Conservation (phyloP, 352 stramenopile genomes). For the Globisporangium carolinianum region DNA sequence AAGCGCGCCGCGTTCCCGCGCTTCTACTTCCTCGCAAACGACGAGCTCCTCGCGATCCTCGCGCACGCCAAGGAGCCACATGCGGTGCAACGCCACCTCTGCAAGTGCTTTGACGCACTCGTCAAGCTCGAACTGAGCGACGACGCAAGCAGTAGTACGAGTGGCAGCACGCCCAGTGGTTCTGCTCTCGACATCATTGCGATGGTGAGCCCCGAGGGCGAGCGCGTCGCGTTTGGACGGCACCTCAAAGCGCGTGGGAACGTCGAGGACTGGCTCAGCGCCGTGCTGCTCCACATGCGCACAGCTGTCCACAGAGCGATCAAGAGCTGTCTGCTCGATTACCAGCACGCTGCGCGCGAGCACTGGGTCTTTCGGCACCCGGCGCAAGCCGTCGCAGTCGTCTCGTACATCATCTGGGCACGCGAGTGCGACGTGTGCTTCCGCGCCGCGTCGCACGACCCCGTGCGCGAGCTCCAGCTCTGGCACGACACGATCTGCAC, state of each 20-base stretch:
- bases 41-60: constrained; percentile 81
- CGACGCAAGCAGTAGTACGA: constrained; percentile 8
- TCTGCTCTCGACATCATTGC: constrained; percentile 56
- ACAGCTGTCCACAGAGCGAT: constrained; percentile 58
- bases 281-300: constrained; percentile 71
- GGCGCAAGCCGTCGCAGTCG: constrained; percentile 86
- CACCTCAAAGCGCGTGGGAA: constrained; percentile 79
- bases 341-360: constrained; percentile 73
- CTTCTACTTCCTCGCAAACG: constrained; percentile 88
- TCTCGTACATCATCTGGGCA: constrained; percentile 86
- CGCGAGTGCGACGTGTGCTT: constrained; percentile 68
- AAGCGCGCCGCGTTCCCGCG: constrained; percentile 81
- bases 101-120: constrained; percentile 83
- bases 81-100: constrained; percentile 71
- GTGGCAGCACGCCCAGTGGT: constrained; percentile 14
- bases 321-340: constrained; percentile 82
- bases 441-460: constrained; percentile 38
- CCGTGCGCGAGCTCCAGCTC: constrained; percentile 36
- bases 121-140: constrained; percentile 72
- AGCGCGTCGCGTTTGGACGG: constrained; percentile 66
- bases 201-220: constrained; percentile 79
- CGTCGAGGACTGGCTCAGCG: constrained; percentile 83
- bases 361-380: constrained; percentile 86
- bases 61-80: constrained; percentile 73
- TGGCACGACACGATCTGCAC: constrained; percentile 68